Base-by-base conservation (phyloP, 192 early-diverging fungal genomes). In the Oehlia diaphana region DNA sequence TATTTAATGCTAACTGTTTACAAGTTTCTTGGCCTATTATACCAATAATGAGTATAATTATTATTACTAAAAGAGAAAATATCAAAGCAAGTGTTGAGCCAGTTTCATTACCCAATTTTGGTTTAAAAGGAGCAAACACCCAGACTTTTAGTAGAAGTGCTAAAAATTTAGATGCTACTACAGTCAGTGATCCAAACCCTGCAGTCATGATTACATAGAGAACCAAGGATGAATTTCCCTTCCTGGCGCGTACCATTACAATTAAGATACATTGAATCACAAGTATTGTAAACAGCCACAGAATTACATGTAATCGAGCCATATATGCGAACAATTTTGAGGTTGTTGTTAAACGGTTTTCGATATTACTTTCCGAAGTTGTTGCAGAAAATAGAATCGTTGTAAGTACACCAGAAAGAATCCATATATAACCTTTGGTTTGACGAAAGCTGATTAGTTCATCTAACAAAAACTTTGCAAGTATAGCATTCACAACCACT, bases 401-500 rank as follows among this genome's bases (percentile, higher is more conserved):
- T 14, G 19, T 9, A 10, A 72, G 42, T 14, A 72, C 71, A 47
- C 71, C 71, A 47, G n/a, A 23, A 10, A 72, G 44, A 19, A 72
- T 72, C 39, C 19, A 78, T 28, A 77, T 23, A 63, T 79, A 82
- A n/a, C 81, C 81, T 13, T 71, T n/a, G 1, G 16, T 28, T 49
- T 82, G 81, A 10, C 63, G 49, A 9, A 37, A 64, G 9, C 26
- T 65, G 19, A 82, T 64, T 14, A 72, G 64, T 50, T 82, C 81
- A n/a, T 72, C 72, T 16, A 82, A 53, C 16, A 82, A 39, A 49
- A 70, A 61, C 2, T 63, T 66, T 50, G 81, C 81, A 26, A 82
- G 76, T 23, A 78, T 37, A 35, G 76, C 76, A 42, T 82, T 82
- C 26, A 72, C 71, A 37, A 82, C 75, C 8, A 82, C 81, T 58